Base-by-base conservation (phyloP, 2,329 filamentous ascomycete genomes). In the Ascochyta lentis region DNA sequence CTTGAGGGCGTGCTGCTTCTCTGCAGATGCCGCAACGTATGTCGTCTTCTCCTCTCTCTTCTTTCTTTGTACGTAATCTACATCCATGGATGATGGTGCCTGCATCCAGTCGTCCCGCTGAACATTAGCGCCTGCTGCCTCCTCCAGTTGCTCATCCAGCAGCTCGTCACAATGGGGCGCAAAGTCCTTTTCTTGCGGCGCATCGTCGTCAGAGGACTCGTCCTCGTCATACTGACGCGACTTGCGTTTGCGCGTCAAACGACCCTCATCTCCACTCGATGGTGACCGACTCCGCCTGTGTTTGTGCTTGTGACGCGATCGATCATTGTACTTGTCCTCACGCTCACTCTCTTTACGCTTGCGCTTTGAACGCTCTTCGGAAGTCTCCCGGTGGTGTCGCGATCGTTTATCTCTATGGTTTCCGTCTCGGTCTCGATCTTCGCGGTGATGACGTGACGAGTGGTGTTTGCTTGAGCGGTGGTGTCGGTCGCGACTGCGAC, bases 61-160 rank as follows among this genome's bases (percentile, higher is more conserved):
- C 58, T 83, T 80, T 57, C 85, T 82, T 69, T 90, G 84, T 46
- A 92, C 83, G 72, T 96, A 96, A 70, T 98, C 93, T 54, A 98
- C 81, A 49, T 93, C 89, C 33, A 96, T 78, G 0, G 89, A 86
- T 0, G 90, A 91, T 0, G 94, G 92, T 0, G 89, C 89, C 56
- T 92, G 89, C 95, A 99, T 99, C 93, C 96, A 99, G 0, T 89
- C 86, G 74, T 98, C 95, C 60, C 96, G 86, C 63, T 87, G 83
- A 29, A 88, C 67, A 1, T 76, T 56, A 70, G 75, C 63, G 59
- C 66, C 60, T 16, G 70, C 68, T 19, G 74, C 63, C 49, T 76
- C 69, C 49, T 77, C 72, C 13, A 78, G 69, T 55, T 76, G 72
- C 31, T 76, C 68, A 49, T 81, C 79, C n/a, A 80, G 61, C 6